Conservation (phyloP, 441 rosid species). For the Aquilaria agallochum region DNA sequence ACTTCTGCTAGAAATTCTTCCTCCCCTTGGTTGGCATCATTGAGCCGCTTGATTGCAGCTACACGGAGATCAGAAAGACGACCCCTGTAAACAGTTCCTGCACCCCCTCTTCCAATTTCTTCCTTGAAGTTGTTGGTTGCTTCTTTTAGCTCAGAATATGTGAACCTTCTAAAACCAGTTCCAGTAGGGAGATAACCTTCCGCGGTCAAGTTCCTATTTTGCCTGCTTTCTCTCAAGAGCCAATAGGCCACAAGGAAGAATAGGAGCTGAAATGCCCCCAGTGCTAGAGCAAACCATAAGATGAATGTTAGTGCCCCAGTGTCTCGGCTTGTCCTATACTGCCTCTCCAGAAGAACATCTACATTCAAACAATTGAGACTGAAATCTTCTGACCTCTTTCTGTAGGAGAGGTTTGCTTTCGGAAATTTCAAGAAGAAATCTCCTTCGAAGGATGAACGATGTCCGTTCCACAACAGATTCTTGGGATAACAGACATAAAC, state of each 20-base stretch:
- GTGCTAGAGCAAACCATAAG: conserved; percentile 15
- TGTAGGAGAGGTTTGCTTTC: neutral
- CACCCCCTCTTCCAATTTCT: conserved; percentile 34
- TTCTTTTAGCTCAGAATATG: conserved; percentile 13
- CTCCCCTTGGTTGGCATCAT: conserved; percentile 24
- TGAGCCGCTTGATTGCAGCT: conserved; percentile 24
- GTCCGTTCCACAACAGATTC: conserved; percentile 19
- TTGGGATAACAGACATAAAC: conserved; percentile 22
- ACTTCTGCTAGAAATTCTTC: conserved; percentile 31
- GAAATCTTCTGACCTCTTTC: neutral
- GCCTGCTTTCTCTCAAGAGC: conserved; percentile 4
- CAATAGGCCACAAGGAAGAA: conserved; percentile 15
- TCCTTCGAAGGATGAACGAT: conserved; percentile 9
- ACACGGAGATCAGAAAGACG: conserved; percentile 16
- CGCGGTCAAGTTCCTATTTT: neutral
- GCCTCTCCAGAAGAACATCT: conserved; percentile 7
- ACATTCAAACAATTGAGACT: neutral
- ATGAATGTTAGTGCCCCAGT: conserved; percentile 8
- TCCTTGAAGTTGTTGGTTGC: conserved; percentile 17
- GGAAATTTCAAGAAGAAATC: conserved; percentile 26
- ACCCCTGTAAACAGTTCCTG: conserved; percentile 26
- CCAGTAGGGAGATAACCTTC: conserved; percentile 2
- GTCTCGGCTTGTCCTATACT: conserved; percentile 1
- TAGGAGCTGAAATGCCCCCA: conserved; percentile 19
- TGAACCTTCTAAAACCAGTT: conserved; percentile 14